phyloP scores from a whole-genome alignment of 1,139 yeast species.

The Debaryomyces fabryi region DNA sequence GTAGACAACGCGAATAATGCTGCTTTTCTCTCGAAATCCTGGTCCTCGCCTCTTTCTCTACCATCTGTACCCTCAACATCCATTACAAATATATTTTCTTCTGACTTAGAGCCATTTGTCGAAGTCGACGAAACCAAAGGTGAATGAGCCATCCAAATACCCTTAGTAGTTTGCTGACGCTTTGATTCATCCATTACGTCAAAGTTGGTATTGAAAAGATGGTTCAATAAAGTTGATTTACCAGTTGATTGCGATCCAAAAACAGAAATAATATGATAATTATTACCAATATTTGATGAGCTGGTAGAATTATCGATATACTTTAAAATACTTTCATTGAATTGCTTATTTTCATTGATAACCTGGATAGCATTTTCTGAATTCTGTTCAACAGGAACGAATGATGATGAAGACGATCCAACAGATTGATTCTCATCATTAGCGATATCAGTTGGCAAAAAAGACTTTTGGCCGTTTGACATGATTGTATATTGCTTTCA shows the following conservation, averaged over 20 bases:
- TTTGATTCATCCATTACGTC: slow-evolving; percentile 91
- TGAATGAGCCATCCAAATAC: slow-evolving; percentile 88
- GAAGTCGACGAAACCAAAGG: slow-evolving; percentile 37
- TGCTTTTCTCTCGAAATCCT: slow-evolving; percentile 94
- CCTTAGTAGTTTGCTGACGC: slow-evolving; percentile 88
- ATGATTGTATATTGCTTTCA: not conserved
- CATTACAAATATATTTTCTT: slow-evolving; percentile 68
- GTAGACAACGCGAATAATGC: slow-evolving; percentile 94
- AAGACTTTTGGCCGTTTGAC: not conserved
- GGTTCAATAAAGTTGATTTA: slow-evolving; percentile 85
- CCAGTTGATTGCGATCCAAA: slow-evolving; percentile 98
- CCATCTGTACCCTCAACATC: slow-evolving; percentile 99
- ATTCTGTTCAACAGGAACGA: slow-evolving; percentile 42
- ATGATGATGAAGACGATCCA: slow-evolving; percentile 33
- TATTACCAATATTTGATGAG: slow-evolving; percentile 51
- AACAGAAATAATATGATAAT: slow-evolving; percentile 90
- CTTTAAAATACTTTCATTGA: slow-evolving; percentile 46
- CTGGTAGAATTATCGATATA: slow-evolving; percentile 42
- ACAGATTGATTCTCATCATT: slow-evolving; percentile 15
- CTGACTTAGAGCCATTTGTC: slow-evolving; percentile 19
- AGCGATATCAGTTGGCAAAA: not conserved
- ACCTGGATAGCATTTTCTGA: slow-evolving; percentile 64
- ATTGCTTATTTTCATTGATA: slow-evolving; percentile 74
- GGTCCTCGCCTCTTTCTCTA: slow-evolving; percentile 96
- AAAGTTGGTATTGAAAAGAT: slow-evolving; percentile 80